Conservation (phyloP, 2,329 filamentous ascomycete genomes). For the Pseudogymnoascus pannorum region DNA sequence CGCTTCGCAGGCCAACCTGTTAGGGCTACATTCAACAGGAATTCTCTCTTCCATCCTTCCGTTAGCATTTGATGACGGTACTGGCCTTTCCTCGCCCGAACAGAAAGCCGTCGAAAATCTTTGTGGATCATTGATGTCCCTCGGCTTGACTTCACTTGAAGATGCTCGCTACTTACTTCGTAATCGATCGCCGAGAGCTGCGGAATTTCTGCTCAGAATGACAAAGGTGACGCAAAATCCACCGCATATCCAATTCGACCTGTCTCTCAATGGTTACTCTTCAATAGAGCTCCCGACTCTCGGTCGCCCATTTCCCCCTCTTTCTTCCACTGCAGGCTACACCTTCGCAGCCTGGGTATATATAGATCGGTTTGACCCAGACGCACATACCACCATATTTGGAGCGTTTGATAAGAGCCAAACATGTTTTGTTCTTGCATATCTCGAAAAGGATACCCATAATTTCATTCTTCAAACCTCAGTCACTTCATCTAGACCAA, state of each 20-base stretch:
- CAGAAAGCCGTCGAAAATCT: slow-evolving; percentile 55
- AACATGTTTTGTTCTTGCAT: slow-evolving; percentile 87
- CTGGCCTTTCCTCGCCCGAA: slow-evolving; percentile 47
- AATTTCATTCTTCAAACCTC: slow-evolving; percentile 97
- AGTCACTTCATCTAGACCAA: slow-evolving; percentile 75
- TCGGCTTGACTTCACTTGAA: slow-evolving; percentile 73
- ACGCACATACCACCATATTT: slow-evolving; percentile 88
- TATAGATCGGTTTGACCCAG: slow-evolving; percentile 77
- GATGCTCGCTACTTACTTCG: slow-evolving; percentile 71
- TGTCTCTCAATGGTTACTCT: slow-evolving; percentile 79
- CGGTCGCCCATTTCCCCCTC: slow-evolving; percentile 76
- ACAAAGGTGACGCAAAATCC: slow-evolving; percentile 69
- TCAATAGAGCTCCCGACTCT: slow-evolving; percentile 87
- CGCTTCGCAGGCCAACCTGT: slow-evolving; percentile 63
- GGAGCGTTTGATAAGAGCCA: slow-evolving; percentile 89
- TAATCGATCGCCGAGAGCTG: slow-evolving; percentile 43
- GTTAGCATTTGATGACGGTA: slow-evolving; percentile 48
- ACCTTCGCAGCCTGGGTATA: slow-evolving; percentile 85
- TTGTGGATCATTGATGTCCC: slow-evolving; percentile 60
- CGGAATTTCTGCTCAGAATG: slow-evolving; percentile 67
- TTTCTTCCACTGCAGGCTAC: slow-evolving; percentile 69
- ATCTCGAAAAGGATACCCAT: slow-evolving; percentile 85
- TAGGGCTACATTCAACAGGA: slow-evolving; percentile 64
- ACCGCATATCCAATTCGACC: slow-evolving; percentile 86
- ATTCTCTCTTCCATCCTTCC: slow-evolving; percentile 60